Conservation (phyloP, 2,329 filamentous ascomycete species). For the Calonectria pauciramosa region DNA sequence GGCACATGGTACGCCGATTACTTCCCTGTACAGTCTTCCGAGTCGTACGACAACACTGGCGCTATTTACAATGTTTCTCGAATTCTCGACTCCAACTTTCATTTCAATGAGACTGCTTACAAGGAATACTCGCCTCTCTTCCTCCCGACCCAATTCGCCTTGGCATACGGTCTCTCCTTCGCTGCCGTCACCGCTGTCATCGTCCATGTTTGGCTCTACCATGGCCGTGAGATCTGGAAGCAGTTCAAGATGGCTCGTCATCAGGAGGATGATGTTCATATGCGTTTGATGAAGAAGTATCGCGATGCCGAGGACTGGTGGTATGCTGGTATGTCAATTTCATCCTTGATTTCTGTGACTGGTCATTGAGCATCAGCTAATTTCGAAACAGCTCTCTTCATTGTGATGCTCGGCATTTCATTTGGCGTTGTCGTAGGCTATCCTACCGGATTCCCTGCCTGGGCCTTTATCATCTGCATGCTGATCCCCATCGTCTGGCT, state of each 20-base stretch:
- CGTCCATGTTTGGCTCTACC: constrained; percentile 68
- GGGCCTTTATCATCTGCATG: constrained; percentile 70
- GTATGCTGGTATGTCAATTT: constrained; percentile 64
- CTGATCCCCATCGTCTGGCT: constrained; percentile 70
- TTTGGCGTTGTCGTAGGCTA: constrained; percentile 68
- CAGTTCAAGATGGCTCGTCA: constrained; percentile 68
- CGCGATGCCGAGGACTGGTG: constrained; percentile 72
- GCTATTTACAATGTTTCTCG: constrained; percentile 69
- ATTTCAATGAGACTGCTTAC: constrained; percentile 74
- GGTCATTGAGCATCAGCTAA: constrained; percentile 24
- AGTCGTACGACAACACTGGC: constrained; percentile 76
- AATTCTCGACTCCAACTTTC: constrained; percentile 68
- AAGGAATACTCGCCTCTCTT: constrained; percentile 75
- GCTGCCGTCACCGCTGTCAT: constrained; percentile 75
- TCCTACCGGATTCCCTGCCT: constrained; percentile 70
- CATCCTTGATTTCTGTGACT: constrained; percentile 47
- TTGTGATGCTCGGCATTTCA: constrained; percentile 67
- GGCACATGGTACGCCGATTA: constrained; percentile 71
- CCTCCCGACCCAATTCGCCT: constrained; percentile 72
- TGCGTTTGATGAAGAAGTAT: constrained; percentile 74
- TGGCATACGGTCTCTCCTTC: constrained; percentile 75
- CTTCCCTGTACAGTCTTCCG: constrained; percentile 71
- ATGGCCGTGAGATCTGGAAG: constrained; percentile 67
- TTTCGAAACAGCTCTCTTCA: constrained; percentile 56
- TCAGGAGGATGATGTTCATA: constrained; percentile 71